Percentiles rank a stretch among this genome's conserved stretches.
These are phyloP conservation scores for Teunomyces tritomae DNA, from an alignment of 805 yeast species.

Conservation along the genomic window DNA sequence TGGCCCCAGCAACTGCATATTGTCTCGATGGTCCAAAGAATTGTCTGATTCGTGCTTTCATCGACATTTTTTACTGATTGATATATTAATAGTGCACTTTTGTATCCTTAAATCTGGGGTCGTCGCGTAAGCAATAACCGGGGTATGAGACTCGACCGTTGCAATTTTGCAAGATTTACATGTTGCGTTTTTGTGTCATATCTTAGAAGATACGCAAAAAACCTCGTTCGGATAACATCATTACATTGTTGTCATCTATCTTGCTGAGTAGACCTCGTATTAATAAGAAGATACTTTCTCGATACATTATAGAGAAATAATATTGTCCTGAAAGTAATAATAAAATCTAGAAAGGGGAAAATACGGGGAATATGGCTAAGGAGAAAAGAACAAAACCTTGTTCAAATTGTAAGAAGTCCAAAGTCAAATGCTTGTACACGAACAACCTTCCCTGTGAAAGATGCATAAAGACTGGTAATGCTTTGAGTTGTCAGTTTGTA, in stretches of 20 bases:
- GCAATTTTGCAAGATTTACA: background rate
- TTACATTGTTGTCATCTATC: background rate
- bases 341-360: background rate
- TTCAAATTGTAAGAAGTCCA: conserved; percentile 57
- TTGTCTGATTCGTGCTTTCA: conserved; percentile 34
- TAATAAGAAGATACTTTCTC: background rate
- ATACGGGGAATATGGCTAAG: conserved; percentile 18
- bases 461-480: conserved; percentile 50
- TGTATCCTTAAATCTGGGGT: background rate
- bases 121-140: background rate
- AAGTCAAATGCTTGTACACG: conserved; percentile 58
- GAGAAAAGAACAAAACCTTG: conserved; percentile 58
- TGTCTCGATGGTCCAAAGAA: conserved; percentile 53
- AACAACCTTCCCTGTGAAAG: conserved; percentile 54
- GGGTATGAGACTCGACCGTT: background rate
- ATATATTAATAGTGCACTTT: too few relatives aligned
- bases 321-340: background rate
- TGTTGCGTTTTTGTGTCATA: background rate
- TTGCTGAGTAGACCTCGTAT: background rate
- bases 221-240: background rate
- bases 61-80: conserved; percentile 26
- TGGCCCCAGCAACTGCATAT: conserved; percentile 72
- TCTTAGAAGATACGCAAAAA: background rate
- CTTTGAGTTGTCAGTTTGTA: conserved; percentile 51
- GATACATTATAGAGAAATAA: background rate